Evolutionary conservation across 2,329 filamentous ascomycete genomes (phyloP).

Genomic region (Cladosporium halotolerans): DNA sequence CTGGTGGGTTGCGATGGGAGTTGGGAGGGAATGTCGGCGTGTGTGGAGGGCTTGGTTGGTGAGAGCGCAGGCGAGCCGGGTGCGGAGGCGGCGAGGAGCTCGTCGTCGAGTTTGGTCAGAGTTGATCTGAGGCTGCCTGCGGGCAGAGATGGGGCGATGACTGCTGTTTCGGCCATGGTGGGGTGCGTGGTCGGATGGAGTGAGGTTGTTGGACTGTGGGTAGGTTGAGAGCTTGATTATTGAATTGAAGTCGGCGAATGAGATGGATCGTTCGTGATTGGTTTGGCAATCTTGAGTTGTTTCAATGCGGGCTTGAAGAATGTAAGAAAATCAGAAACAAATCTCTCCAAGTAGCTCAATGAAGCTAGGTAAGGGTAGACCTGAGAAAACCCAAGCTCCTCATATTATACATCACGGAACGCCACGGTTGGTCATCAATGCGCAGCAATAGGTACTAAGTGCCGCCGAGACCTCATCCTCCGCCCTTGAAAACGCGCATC

Average conservation of each 20-base stretch:
- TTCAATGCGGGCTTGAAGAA: no score
- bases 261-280: background rate
- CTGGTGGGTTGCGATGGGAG: background rate
- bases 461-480: background rate
- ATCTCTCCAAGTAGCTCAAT: no score
- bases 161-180: slow-evolving; percentile 6
- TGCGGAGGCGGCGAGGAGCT: slow-evolving; percentile 5
- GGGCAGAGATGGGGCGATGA: slow-evolving; percentile 4
- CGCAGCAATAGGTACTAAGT: background rate
- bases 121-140: slow-evolving; percentile 4
- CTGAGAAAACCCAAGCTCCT: background rate
- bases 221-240: background rate
- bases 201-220: no score
- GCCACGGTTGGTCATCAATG: background rate
- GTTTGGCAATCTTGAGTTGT: no score
- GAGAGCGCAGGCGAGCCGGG: slow-evolving; percentile 2
- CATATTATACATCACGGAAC: background rate
- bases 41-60: background rate
- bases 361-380: background rate
- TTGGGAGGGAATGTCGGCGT: background rate
- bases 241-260: background rate
- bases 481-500: background rate
- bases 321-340: no score
- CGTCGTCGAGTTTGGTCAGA: slow-evolving; percentile 8
- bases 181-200: background rate